Percentiles rank a stretch among this genome's conserved stretches.
Evolutionary conservation across 1,284 basidiomycete species (phyloP).

Genomic region (Trichosporon faecale): DNA sequence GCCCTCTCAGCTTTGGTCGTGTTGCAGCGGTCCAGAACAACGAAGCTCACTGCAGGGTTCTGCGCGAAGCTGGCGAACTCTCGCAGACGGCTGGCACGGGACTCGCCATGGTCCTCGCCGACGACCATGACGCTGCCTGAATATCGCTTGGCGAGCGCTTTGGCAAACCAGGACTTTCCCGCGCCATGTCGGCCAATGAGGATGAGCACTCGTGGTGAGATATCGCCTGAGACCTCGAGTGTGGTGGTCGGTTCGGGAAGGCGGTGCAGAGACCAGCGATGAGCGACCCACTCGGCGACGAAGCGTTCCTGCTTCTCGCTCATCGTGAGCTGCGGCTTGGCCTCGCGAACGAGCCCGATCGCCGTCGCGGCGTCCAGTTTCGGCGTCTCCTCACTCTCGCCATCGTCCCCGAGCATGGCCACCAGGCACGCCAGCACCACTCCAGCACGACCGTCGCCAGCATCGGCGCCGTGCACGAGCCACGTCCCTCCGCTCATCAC

Average conservation of each 20-base stretch:
- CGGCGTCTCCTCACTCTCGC: neutral
- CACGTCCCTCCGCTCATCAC: neutral
- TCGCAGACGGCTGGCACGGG: neutral
- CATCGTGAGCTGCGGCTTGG: neutral
- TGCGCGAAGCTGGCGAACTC: neutral
- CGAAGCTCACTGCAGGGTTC: neutral
- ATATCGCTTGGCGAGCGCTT: neutral
- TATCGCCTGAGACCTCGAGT: neutral
- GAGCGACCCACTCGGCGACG: neutral
- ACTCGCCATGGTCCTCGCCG: neutral
- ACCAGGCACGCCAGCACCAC: neutral
- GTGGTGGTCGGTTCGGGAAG: neutral
- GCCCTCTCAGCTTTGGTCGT: neutral
- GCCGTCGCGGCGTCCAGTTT: neutral
- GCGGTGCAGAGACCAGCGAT: neutral
- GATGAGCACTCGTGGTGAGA: neutral
- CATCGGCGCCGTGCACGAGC: neutral
- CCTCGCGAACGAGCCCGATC: neutral
- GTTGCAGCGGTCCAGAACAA: neutral
- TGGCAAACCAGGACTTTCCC: neutral
- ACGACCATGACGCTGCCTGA: neutral
- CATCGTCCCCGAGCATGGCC: neutral
- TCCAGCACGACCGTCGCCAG: too few relatives aligned
- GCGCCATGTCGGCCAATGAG: neutral
- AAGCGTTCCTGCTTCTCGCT: neutral